A percentile compares a stretch with the other conserved stretches of the same genome.
These are phyloP conservation scores for Leptographium wingfieldii DNA, from an alignment of 2,329 filamentous ascomycete genomes.

Conservation along the genomic window DNA sequence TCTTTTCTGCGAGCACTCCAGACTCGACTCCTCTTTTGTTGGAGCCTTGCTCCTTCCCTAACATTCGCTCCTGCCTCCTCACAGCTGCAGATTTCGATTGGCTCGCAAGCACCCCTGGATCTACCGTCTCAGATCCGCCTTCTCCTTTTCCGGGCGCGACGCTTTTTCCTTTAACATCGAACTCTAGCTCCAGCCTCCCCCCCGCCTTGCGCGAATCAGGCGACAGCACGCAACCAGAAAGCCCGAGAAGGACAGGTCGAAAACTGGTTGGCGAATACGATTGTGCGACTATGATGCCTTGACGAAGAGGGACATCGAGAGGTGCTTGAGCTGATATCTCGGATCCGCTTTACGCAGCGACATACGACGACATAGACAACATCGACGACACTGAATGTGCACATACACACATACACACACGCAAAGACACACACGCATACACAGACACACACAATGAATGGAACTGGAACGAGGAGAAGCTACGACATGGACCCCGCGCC, in stretches of 20 bases:
- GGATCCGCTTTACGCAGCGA: not conserved
- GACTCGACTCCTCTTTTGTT: not conserved
- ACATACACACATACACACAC: no score
- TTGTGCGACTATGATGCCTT: not conserved
- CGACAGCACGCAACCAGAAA: not conserved
- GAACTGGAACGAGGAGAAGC: conserved; percentile 20
- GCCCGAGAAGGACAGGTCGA: not conserved
- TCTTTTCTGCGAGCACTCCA: no score
- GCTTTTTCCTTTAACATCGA: no score
- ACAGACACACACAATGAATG: conserved; percentile 23
- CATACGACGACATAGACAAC: no score
- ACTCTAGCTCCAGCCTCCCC: no score
- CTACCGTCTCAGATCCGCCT: not conserved
- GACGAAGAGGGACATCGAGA: not conserved
- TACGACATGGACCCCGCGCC: conserved; percentile 23
- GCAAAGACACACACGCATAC: no score
- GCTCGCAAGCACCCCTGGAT: not conserved
- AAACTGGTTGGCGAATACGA: not conserved
- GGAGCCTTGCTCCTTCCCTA: not conserved
- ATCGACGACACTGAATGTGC: no score
- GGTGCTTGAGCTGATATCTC: not conserved
- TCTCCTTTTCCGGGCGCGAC: not conserved
- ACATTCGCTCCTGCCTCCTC: not conserved
- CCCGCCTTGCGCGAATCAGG: no score
- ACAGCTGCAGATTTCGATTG: not conserved